Percentiles rank a stretch among this genome's conserved stretches.
Evolutionary conservation across 441 rosid species (phyloP).

Genomic region (Populus hybrid): DNA sequence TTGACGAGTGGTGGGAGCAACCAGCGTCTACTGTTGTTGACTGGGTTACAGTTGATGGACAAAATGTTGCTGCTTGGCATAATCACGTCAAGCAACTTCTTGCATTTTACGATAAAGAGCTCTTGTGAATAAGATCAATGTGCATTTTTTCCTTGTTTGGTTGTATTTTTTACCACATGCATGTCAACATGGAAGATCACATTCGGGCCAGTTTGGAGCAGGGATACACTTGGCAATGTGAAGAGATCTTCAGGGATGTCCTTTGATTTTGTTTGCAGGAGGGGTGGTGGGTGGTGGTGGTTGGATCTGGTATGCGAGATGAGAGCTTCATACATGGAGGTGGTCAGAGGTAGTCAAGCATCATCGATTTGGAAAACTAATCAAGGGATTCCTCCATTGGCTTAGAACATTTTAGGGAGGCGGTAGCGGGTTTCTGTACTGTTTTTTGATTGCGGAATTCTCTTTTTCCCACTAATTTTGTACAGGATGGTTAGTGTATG

Average conservation of each 20-base stretch:
- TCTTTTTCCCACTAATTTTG: slow-evolving; percentile 1
- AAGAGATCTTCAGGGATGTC: not conserved
- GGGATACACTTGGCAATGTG: not conserved
- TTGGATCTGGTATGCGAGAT: not conserved
- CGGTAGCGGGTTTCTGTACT: not conserved
- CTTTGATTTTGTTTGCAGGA: slow-evolving; percentile 1
- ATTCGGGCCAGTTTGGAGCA: not conserved
- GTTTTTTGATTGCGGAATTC: not conserved
- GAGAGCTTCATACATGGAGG: not conserved
- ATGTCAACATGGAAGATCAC: not conserved
- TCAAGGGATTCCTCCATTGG: not conserved
- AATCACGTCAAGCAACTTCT: slow-evolving; percentile 91
- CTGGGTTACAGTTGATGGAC: slow-evolving; percentile 86
- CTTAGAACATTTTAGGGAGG: not conserved
- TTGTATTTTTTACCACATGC: slow-evolving; percentile 15
- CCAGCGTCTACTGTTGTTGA: slow-evolving; percentile 89
- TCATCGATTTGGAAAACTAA: not conserved
- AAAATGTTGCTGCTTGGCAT: slow-evolving; percentile 80
- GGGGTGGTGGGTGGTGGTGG: not conserved
- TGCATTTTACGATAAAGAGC: slow-evolving; percentile 75
- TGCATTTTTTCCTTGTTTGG: not conserved
- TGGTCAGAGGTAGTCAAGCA: no score
- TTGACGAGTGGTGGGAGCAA: slow-evolving; percentile 98
- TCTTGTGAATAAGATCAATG: slow-evolving; percentile 27
- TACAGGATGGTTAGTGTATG: slow-evolving; percentile 20